Percentiles rank a stretch among this genome's conserved stretches.
These are phyloP conservation scores for Saccharomycopsis javanensis DNA, from an alignment of 805 yeast genomes.

Conservation along the genomic window DNA sequence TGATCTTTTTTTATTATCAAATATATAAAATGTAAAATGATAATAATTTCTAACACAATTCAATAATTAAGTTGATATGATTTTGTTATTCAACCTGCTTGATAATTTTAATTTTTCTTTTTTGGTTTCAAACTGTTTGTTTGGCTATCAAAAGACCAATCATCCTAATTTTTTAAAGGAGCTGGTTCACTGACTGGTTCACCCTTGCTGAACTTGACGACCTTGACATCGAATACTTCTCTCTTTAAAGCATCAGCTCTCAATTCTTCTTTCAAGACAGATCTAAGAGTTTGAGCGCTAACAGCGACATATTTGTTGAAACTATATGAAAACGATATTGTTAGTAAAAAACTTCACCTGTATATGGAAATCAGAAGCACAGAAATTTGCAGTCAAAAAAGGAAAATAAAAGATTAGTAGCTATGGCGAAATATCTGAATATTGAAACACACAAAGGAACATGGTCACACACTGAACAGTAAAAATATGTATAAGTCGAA, in stretches of 20 bases:
- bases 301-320: conserved; percentile 85
- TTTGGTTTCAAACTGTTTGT: not conserved
- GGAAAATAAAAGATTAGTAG: no score
- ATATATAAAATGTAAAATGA: not conserved
- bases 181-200: conserved; percentile 29
- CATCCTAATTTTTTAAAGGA: conserved; percentile 24
- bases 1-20: not conserved
- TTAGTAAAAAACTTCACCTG: no score
- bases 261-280: conserved; percentile 77
- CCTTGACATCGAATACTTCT: conserved; percentile 64
- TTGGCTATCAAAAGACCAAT: not conserved
- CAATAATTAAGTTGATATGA: not conserved
- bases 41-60: not conserved
- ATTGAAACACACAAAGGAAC: no score
- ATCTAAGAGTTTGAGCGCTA: conserved; percentile 83
- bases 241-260: conserved; percentile 63
- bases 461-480: no score
- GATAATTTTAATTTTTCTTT: not conserved
- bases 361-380: no score
- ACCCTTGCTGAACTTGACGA: conserved; percentile 66
- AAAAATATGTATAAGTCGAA: no score
- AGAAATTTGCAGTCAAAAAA: no score
- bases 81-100: not conserved
- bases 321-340: conserved; percentile 25
- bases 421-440: no score